Conservation (phyloP, 140 eudicot species). For the Ambrosia hybrid region DNA sequence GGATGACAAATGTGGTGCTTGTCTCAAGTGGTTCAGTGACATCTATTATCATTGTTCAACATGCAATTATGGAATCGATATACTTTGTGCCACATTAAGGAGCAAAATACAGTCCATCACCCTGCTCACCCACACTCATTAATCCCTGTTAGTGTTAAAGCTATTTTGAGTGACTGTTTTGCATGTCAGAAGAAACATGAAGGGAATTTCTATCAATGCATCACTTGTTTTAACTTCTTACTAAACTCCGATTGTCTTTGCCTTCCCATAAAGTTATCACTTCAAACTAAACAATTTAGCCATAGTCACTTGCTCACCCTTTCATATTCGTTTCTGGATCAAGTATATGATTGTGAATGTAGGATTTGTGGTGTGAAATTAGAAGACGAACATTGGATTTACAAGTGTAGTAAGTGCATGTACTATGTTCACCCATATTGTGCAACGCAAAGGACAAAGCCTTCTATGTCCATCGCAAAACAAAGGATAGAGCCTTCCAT, state of each 20-base stretch:
- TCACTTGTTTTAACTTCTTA: constrained; percentile 8
- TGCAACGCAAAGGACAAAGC: constrained; percentile 8
- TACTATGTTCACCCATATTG: constrained; percentile 12
- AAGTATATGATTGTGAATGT: not conserved
- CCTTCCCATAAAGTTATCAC: constrained; percentile 9
- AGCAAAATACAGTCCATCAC: constrained; percentile 23
- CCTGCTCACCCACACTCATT: constrained; percentile 13
- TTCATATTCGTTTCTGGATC: not conserved
- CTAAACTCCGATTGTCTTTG: constrained; percentile 11
- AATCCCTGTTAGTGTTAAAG: not conserved
- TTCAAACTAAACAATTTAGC: constrained; percentile 2
- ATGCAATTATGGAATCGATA: constrained; percentile 10
- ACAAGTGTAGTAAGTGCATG: constrained; percentile 13
- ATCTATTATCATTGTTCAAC: constrained; percentile 11
- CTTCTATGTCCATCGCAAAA: not conserved
- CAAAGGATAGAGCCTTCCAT: not conserved
- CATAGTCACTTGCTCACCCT: constrained; percentile 22
- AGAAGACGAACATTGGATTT: not conserved
- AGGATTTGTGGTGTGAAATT: not conserved
- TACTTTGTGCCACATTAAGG: constrained; percentile 4
- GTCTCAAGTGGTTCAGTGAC: not conserved
- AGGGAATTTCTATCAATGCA: constrained; percentile 2
- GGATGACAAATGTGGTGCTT: not conserved
- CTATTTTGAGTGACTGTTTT: constrained; percentile 3
- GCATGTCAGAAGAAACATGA: constrained; percentile 13